phyloP scores from a whole-genome alignment of 2,329 filamentous ascomycete species.

The Aspergillus vadensis region DNA sequence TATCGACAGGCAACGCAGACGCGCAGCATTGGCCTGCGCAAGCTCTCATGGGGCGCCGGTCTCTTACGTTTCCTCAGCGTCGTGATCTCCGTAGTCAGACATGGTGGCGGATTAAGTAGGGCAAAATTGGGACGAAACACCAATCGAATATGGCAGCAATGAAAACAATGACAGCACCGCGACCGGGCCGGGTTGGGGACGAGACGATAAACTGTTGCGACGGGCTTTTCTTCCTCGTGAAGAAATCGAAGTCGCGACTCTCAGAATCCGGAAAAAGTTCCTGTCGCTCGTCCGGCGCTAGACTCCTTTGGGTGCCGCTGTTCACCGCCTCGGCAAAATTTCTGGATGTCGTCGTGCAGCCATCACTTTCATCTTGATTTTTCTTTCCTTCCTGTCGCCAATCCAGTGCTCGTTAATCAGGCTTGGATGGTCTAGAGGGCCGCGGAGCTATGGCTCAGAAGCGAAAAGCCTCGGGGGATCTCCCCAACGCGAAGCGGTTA shows the following conservation, averaged over 20 bases:
- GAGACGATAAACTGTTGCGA: conserved; percentile 21
- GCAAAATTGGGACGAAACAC: conserved; percentile 17
- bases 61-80: conserved; percentile 60
- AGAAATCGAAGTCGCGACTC: conserved; percentile 27
- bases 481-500: conserved; percentile 33
- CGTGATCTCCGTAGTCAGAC: conserved; percentile 74
- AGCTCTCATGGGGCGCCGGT: conserved; percentile 19
- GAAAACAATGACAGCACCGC: conserved; percentile 14
- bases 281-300: conserved; percentile 26
- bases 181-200: conserved; percentile 15
- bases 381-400: background rate
- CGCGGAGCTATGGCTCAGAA: conserved; percentile 37
- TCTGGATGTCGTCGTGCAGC: conserved; percentile 8
- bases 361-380: conserved; percentile 2
- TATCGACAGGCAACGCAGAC: background rate
- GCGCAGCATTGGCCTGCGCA: conserved; percentile 6
- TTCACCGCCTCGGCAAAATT: conserved; percentile 42
- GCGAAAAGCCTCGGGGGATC: conserved; percentile 34
- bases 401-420: conserved; percentile 7
- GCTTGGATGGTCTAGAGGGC: conserved; percentile 2
- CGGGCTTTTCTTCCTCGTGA: conserved; percentile 16
- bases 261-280: conserved; percentile 41
- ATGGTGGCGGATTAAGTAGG: conserved; percentile 47
- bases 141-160: conserved; percentile 4
- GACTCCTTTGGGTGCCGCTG: conserved; percentile 21